Base-by-base conservation (phyloP, 1,284 basidiomycete species). In the Anthracocystis setariae region DNA sequence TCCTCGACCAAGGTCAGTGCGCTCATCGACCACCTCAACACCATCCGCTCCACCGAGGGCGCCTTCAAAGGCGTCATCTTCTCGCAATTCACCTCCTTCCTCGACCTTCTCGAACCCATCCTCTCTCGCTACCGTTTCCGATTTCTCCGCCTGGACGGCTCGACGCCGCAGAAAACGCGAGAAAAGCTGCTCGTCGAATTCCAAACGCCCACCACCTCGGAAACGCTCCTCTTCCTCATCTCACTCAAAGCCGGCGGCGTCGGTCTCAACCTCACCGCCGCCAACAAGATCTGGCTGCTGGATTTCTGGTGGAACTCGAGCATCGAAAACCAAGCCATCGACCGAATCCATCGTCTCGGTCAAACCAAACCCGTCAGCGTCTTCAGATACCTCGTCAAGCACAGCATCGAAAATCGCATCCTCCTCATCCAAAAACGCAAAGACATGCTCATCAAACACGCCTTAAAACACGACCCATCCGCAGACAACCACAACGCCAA, bases 211-310 rank as follows among this genome's bases (percentile, higher is more conserved):
- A 89, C 91, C 1, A 10, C 0, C 89, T 91, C 75, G 91, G 61
- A 71, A 32, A 38, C 45, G 4, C 92, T 98, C 84, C 87, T 98
- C 12, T 84, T 98, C 45, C 88, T 97, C 46, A 88, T 98, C 60
- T 94, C 92, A 77, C 84, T 97, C 78, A 93, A 94, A 81, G 95
- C 94, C 0, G 94, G 94, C 20, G 94, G 95, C 12, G 94, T 97
- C 5, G 94, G 94, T 5, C 51, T 84, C 10, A 83, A 84, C 44
- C 40, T 82, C 38, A 78, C 76, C 0, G 69, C 79, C 10, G 81
- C 79, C 7, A 80, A 73, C 53, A 78, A 79, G 47, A 75, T 80
- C 24, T 81, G 78, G 81, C 55, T 81, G 27, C 51, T 78, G 25
- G 77, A 79, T 38, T 83, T 78, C 62, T 83, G 82, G 74, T 81